Conservation (phyloP, 176 grass and related monocot species). For the Ensete glaucum region DNA sequence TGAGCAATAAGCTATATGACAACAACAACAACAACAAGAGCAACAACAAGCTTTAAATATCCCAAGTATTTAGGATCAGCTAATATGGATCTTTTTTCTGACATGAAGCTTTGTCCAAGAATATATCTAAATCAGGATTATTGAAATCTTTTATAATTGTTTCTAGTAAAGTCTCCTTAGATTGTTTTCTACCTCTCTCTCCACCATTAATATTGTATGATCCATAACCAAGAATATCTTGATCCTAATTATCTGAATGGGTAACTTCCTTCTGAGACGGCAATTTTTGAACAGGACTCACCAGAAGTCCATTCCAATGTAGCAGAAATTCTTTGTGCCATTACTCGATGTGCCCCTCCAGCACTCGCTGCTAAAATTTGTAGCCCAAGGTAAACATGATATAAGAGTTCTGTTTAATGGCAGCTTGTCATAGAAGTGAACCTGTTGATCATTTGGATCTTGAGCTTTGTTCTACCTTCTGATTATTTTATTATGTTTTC, state of each 20-base stretch:
- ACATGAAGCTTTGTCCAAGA: too few species aligned
- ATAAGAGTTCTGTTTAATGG: background rate
- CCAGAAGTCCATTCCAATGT: constrained; percentile 95
- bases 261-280: background rate
- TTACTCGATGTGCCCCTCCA: constrained; percentile 88
- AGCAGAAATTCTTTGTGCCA: constrained; percentile 89
- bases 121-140: too few species aligned
- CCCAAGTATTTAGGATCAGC: too few species aligned
- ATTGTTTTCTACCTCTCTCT: too few species aligned
- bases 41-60: too few species aligned
- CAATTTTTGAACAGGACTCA: constrained; percentile 57
- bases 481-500: background rate
- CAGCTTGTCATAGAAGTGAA: background rate
- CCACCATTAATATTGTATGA: too few species aligned
- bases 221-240: too few species aligned
- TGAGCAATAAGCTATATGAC: too few species aligned
- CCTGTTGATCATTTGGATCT: constrained; percentile 12
- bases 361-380: constrained; percentile 80
- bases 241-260: background rate
- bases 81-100: too few species aligned
- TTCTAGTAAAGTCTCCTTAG: too few species aligned
- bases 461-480: constrained; percentile 16
- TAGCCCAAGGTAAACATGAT: constrained; percentile 61
- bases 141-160: too few species aligned
- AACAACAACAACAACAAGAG: too few species aligned